These are phyloP conservation scores for Eustoma russellianum DNA, from an alignment of 257 asterid species.

Conservation along the genomic window DNA sequence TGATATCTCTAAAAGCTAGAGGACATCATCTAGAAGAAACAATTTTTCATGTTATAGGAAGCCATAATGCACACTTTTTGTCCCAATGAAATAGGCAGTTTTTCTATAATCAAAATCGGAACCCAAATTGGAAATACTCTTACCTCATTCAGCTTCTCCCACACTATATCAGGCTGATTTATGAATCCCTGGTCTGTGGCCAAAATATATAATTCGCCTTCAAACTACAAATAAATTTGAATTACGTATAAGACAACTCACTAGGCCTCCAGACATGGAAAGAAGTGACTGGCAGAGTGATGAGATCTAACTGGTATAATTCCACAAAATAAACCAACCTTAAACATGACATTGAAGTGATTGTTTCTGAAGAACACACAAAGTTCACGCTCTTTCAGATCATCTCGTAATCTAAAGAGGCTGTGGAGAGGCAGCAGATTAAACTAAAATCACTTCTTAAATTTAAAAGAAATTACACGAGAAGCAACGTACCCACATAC, in stretches of 20 bases:
- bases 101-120: not conserved
- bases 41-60: too few relatives aligned
- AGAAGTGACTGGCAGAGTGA: not conserved
- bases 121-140: slow-evolving; percentile 8
- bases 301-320: not conserved
- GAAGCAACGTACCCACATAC: slow-evolving; percentile 57
- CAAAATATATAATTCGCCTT: slow-evolving; percentile 81
- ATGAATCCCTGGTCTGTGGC: slow-evolving; percentile 89
- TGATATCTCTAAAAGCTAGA: too few relatives aligned
- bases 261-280: slow-evolving; percentile 1
- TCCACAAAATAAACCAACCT: slow-evolving; percentile 39
- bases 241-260: slow-evolving; percentile 11
- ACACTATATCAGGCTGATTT: slow-evolving; percentile 83
- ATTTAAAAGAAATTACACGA: slow-evolving; percentile 12
- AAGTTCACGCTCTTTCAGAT: slow-evolving; percentile 84
- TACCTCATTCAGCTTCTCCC: slow-evolving; percentile 99
- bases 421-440: slow-evolving; percentile 34
- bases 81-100: too few relatives aligned
- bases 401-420: slow-evolving; percentile 76
- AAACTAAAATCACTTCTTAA: slow-evolving; percentile 7
- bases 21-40: too few relatives aligned
- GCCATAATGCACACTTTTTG: too few relatives aligned
- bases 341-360: slow-evolving; percentile 97
- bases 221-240: slow-evolving; percentile 56
- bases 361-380: slow-evolving; percentile 95